Percentiles rank a stretch among this genome's conserved stretches.
Evolutionary conservation across 768 basidiomycete genomes (phyloP).

Genomic region (Sarcodon aspratus): DNA sequence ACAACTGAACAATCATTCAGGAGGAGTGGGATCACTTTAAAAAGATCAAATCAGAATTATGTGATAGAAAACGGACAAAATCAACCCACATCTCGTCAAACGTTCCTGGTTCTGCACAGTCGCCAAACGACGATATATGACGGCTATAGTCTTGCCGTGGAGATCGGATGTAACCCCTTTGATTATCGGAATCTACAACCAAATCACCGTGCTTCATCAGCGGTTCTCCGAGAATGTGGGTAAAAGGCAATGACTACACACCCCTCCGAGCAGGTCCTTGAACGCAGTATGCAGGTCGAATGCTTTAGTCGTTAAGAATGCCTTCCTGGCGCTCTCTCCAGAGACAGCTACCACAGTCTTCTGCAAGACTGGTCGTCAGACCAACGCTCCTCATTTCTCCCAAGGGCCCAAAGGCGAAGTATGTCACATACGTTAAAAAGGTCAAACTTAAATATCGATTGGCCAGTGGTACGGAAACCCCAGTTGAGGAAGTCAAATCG

Average conservation of each 20-base stretch:
- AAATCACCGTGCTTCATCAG: slow-evolving; percentile 1
- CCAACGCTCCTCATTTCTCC: not conserved
- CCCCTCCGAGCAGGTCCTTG: slow-evolving; percentile 69
- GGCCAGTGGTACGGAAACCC: slow-evolving; percentile 58
- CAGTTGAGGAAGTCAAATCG: slow-evolving; percentile 66
- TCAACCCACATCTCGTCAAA: slow-evolving; percentile 46
- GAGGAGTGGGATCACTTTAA: slow-evolving; percentile 53
- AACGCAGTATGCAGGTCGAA: slow-evolving; percentile 75
- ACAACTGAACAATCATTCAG: slow-evolving; percentile 50
- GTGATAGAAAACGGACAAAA: slow-evolving; percentile 4
- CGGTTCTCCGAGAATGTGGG: slow-evolving; percentile 7
- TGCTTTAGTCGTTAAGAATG: slow-evolving; percentile 59
- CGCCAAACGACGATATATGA: slow-evolving; percentile 64
- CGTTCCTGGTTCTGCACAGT: slow-evolving; percentile 51
- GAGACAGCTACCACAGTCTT: slow-evolving; percentile 68
- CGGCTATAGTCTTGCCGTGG: slow-evolving; percentile 44
- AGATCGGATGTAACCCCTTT: slow-evolving; percentile 66
- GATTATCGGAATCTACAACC: slow-evolving; percentile 58
- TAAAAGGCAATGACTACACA: slow-evolving; percentile 23
- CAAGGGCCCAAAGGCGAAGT: not conserved
- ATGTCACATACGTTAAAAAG: slow-evolving; percentile 44
- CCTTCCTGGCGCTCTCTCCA: slow-evolving; percentile 55
- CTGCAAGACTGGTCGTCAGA: slow-evolving; percentile 21
- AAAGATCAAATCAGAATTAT: slow-evolving; percentile 4
- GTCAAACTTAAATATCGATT: slow-evolving; percentile 58